Base-by-base conservation (phyloP, 306 rosid species). In the Trifolium dubium region DNA sequence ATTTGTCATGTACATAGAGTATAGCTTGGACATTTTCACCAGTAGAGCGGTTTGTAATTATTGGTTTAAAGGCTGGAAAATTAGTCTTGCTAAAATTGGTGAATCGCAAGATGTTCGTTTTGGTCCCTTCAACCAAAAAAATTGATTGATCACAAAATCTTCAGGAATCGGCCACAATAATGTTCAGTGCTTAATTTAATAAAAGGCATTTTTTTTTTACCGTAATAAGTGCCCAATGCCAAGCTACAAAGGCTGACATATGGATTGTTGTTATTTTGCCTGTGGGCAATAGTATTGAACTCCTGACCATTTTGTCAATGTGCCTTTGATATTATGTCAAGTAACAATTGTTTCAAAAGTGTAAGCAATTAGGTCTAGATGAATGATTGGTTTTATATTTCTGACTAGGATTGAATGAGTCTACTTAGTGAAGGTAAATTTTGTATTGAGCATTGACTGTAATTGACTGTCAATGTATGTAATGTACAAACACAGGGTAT, bases 401-500 rank as follows among this genome's bases (percentile, higher is more conserved):
- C 67, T 39, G 18, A 39, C 69, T 15, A 60, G 46, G 44, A 67
- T 72, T 13, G 37, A 32, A 63, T 72, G 71, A 46, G 35, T 37
- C 4, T 72, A 72, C 34, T 37, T 64, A 77, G 58, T 29, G 64
- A 50, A 29, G n/a, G 43, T 60, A 14, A 10, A 31, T 19, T 61
- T 46, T 46, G 15, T 51, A 19, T 17, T 37, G 40, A 59, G 28
- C 55, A 53, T 68, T 73, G 60, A 61, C 47, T 31, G 15, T 65
- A 67, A 53, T 68, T 73, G 60, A 61, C 47, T 31, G 15, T 65
- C 64, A 69, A 30, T 55, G 18, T 70, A n/a, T 51, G 40, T 80
- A 73, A 23, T 77, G 64, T 76, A 4, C 66, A 32, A 61, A 79
- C 70, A 41, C 58, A 94, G 99, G 99, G 99, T 73, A 94, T 94